Base-by-base conservation (phyloP, 768 basidiomycete species). In the Leccinellum luteum region DNA sequence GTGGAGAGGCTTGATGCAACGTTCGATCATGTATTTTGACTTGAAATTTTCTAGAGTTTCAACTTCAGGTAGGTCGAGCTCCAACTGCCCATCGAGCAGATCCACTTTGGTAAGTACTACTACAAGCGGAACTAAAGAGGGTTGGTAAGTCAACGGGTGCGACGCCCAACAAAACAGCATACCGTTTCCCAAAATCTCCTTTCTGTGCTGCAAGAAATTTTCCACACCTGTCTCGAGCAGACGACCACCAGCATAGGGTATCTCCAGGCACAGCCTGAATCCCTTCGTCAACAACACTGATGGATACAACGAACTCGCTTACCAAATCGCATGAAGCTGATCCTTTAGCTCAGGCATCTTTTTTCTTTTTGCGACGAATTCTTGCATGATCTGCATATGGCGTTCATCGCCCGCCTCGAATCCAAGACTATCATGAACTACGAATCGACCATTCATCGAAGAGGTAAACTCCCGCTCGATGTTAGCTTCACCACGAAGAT, bases 341-440 rank as follows among this genome's bases (percentile, higher is more conserved):
- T 64, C 55, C 21, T 48, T 31, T 4, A 31, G 38, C 10, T 4
- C 6, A 14, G 43, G 53, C 55, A 31, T 35, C 8, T 45, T 23
- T 47, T 30, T 31, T 31, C 30, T 31, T 31, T 31, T 31, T 8
- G 30, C 30, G 30, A 31, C 9, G 30, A 17, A 27, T 25, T 49
- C 1, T 17, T 52, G 27, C 25, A 64, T 52, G 7, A 38, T 34
- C 0, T 49, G 25, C 19, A 64, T 54, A 13, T 60, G 54, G 21
- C 8, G 6, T 32, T 51, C 32, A 21, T 64, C 63, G 5, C n/a
- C 62, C 14, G 58, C 45, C 34, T 64, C 61, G 10, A 63, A 63
- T 2, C 62, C 61, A 6, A 64, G 62, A 35, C 62, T 63, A 13
- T 63, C 61, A 10, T 64, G 63, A 21, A 64, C 47, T n/a, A 64